phyloP scores from a whole-genome alignment of 2,329 filamentous ascomycete genomes.

The Didymosphaeria variabile region DNA sequence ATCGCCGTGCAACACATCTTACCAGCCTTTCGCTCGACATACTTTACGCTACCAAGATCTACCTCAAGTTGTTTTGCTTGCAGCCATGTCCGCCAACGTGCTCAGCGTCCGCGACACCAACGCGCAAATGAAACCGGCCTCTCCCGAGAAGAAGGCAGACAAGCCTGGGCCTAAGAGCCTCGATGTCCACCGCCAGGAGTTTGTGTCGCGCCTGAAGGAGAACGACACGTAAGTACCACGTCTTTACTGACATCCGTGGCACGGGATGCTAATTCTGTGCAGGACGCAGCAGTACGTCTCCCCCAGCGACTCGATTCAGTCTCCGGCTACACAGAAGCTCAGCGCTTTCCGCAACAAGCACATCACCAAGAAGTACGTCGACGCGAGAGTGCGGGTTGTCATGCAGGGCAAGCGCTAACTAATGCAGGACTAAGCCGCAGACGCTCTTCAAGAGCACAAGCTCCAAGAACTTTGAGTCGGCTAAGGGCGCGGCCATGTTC shows the following conservation, averaged over 20 bases:
- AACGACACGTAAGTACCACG: slow-evolving; percentile 68
- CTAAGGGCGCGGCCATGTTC: slow-evolving; percentile 47
- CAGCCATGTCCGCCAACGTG: slow-evolving; percentile 66
- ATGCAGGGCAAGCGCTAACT: slow-evolving; percentile 22
- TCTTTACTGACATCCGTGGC: too few species aligned
- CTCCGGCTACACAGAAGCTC: slow-evolving; percentile 84
- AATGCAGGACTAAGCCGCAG: slow-evolving; percentile 49
- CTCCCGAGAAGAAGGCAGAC: slow-evolving; percentile 40
- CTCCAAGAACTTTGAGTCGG: slow-evolving; percentile 50
- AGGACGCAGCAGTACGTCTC: slow-evolving; percentile 73
- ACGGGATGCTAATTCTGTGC: slow-evolving; percentile 30
- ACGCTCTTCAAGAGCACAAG: slow-evolving; percentile 54
- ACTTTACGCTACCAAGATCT: slow-evolving; percentile 6
- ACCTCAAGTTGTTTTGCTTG: not conserved
- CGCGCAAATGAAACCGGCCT: slow-evolving; percentile 49
- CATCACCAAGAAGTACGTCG: slow-evolving; percentile 71
- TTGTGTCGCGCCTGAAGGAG: slow-evolving; percentile 73
- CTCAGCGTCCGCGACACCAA: slow-evolving; percentile 75
- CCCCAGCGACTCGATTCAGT: slow-evolving; percentile 89
- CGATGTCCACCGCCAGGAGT: slow-evolving; percentile 79
- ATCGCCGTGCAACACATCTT: slow-evolving; percentile 6
- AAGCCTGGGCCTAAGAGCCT: slow-evolving; percentile 61
- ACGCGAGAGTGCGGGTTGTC: not conserved
- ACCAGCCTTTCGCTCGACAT: slow-evolving; percentile 11
- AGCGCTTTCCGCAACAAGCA: slow-evolving; percentile 82